A percentile compares a stretch with the other conserved stretches of the same genome.
Conservation (phyloP, 257 asterid genomes). For the Lithospermum erythrorhizon region DNA sequence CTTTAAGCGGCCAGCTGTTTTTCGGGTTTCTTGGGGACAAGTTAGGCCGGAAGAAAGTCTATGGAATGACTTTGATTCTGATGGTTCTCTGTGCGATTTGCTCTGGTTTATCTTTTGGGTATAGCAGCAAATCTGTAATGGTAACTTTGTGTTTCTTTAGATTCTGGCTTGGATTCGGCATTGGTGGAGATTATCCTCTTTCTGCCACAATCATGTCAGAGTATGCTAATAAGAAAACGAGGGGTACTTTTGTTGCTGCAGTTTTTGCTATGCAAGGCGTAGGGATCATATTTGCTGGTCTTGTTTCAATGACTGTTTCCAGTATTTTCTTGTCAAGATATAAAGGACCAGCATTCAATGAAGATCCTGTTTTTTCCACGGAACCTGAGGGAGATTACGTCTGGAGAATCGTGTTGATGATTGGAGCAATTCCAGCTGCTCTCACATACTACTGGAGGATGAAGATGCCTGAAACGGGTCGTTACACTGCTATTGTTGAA, state of each 20-base stretch:
- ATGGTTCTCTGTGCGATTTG: slow-evolving; percentile 18
- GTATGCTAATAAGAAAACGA: slow-evolving; percentile 19
- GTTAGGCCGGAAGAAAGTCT: slow-evolving; percentile 22
- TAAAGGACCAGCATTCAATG: neutral
- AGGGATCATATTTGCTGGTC: slow-evolving; percentile 23
- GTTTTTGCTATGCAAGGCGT: slow-evolving; percentile 29
- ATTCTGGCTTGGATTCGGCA: slow-evolving; percentile 27
- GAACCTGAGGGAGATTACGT: slow-evolving; percentile 19
- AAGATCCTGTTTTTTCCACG: neutral
- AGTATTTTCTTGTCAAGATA: slow-evolving; percentile 7
- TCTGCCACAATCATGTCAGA: slow-evolving; percentile 30
- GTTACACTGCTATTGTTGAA: slow-evolving; percentile 23
- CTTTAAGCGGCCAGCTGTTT: slow-evolving; percentile 17
- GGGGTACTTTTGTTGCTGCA: slow-evolving; percentile 25
- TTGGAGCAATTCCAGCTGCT: slow-evolving; percentile 21
- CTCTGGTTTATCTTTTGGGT: slow-evolving; percentile 21
- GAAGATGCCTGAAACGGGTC: slow-evolving; percentile 30
- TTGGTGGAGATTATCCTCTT: slow-evolving; percentile 26
- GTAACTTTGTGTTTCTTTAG: slow-evolving; percentile 19
- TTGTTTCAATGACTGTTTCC: slow-evolving; percentile 17
- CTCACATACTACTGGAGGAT: slow-evolving; percentile 23
- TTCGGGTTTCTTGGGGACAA: slow-evolving; percentile 23
- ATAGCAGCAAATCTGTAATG: slow-evolving; percentile 12
- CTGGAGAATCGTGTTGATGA: slow-evolving; percentile 20
- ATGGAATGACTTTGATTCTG: slow-evolving; percentile 17